Evolutionary conservation across 2,329 filamentous ascomycete species (phyloP).

Genomic region (Cyphellophora europaea): DNA sequence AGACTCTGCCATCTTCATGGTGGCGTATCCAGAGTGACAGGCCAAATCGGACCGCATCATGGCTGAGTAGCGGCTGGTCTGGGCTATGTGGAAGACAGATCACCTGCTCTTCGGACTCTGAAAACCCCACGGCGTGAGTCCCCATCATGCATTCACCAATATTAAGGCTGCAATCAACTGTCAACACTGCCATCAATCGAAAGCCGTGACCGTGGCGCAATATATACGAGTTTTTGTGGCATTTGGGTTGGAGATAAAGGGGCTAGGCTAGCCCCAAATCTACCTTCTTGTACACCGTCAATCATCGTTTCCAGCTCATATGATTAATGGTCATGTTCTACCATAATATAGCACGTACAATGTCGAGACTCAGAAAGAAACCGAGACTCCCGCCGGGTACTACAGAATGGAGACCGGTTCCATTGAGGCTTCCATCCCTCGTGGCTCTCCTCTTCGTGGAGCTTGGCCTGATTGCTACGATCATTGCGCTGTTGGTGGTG

Average conservation of each 20-base stretch:
- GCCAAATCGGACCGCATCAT: neutral
- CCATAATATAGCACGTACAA: neutral
- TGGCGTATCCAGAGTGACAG: neutral
- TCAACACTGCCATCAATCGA: too few relatives aligned
- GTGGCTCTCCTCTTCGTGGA: neutral
- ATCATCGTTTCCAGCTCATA: constrained; percentile 1
- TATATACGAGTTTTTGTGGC: too few relatives aligned
- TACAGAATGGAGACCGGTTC: neutral
- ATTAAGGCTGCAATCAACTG: neutral
- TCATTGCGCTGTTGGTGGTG: neutral
- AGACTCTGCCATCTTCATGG: constrained; percentile 1
- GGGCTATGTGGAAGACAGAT: neutral
- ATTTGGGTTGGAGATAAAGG: too few relatives aligned
- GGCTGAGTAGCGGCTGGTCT: too few relatives aligned
- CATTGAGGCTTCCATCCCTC: neutral
- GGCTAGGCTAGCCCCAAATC: too few relatives aligned
- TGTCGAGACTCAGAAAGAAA: neutral
- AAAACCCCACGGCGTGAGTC: neutral
- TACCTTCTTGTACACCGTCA: neutral
- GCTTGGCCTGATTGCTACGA: neutral
- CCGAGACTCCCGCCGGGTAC: neutral
- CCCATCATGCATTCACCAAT: neutral
- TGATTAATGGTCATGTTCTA: neutral
- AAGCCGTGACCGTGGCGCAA: too few relatives aligned
- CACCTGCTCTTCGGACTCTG: neutral